Conservation (phyloP, 2,329 filamentous ascomycete species). For the Cladophialophora psammophila region DNA sequence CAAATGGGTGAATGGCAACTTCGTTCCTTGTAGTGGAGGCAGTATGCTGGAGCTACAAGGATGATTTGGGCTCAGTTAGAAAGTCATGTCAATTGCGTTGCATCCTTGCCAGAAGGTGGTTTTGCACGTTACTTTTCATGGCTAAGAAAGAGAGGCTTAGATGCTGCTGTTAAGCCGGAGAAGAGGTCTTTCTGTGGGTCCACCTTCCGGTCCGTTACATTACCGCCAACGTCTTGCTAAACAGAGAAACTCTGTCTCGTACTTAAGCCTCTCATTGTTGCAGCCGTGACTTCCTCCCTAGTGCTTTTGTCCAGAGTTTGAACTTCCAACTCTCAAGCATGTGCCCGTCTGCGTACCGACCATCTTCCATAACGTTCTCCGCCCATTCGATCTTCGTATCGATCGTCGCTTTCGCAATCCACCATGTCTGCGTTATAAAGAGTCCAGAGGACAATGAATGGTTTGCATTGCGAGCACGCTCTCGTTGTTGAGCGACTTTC, state of each 20-base stretch:
- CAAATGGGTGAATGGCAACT: constrained; percentile 58
- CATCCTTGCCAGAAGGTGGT: no score
- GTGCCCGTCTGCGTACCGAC: not conserved
- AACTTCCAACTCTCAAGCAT: not conserved
- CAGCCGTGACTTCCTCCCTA: not conserved
- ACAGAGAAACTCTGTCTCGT: not conserved
- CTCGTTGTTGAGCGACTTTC: not conserved
- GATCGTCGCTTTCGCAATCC: not conserved
- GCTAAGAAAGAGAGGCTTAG: no score
- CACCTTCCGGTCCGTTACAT: not conserved
- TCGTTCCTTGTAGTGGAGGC: constrained; percentile 46
- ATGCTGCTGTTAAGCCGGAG: no score
- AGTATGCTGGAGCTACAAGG: constrained; percentile 20
- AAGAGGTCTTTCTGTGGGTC: no score
- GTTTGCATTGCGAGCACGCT: not conserved
- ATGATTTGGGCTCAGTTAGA: not conserved
- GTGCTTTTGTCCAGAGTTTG: not conserved
- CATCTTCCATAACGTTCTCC: no score
- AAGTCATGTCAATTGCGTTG: not conserved
- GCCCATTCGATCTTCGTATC: not conserved
- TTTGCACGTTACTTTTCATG: no score
- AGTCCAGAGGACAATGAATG: not conserved
- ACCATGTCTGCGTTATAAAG: not conserved
- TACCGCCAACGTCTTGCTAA: not conserved
- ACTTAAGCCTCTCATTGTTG: not conserved